Base-by-base conservation (phyloP, 2,329 filamentous ascomycete species). In the Davidsoniella eucalypti region DNA sequence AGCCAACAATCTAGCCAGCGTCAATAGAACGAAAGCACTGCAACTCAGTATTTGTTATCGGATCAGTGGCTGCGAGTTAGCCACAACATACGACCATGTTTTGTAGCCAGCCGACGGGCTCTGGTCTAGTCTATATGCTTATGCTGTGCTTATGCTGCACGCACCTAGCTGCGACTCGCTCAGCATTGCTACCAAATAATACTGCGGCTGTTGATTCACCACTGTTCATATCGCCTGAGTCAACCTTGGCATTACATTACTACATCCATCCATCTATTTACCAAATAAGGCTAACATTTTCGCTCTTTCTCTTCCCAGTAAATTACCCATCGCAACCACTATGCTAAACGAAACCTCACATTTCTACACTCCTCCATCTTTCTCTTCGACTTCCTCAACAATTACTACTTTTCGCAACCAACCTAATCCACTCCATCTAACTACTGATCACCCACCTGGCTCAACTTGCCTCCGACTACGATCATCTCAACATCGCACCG, bases 291-390 rank as follows among this genome's bases (percentile, higher is more conserved):
- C 29, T 33, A 33, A 33, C 29, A 42, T 46, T 43, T 41, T 49
- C 23, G 16, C 10, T 33, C 23, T 23, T 41, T 25, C 38, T 43
- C 26, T 18, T 33, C 43, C 12, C 10, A 47, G 26, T 39, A 47
- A 36, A 43, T 51, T 40, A 41, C 23, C 50, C 17, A 47, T 43
- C 18, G 38, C 41, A 43, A 50, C 41, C 48, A 50, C 48, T 50
- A 47, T 51, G 44, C 50, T 47, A 39, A 51, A 33, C 50, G 47
- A 51, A 51, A 38, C 29, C 23, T 51, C 44, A 33, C 44, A 47
- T 23, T 45, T 51, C 26, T 36, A 39, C 41, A 44, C 25, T 23
- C 38, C 44, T 44, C 44, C 41, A 41, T 48, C 21, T 42, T 40
- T 42, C 44, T 44, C 40, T 26, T 47, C 40, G 9, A 44, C 41